phyloP scores from a whole-genome alignment of 2,329 filamentous ascomycete genomes.

The Capronia coronata region DNA sequence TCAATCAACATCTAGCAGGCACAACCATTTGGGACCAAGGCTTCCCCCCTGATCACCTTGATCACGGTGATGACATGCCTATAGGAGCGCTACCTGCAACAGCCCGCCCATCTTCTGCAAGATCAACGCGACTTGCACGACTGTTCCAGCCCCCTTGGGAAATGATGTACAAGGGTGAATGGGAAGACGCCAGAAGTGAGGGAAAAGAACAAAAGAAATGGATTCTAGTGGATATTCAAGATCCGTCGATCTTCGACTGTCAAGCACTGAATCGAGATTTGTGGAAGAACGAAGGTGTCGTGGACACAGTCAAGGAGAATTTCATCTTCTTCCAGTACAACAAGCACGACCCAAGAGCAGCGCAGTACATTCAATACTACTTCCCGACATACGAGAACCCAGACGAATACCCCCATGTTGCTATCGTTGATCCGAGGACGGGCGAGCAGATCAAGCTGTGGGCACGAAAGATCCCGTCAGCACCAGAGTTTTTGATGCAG shows the following conservation, averaged over 20 bases:
- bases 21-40: slow-evolving; percentile 50
- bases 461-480: slow-evolving; percentile 71
- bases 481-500: slow-evolving; percentile 80
- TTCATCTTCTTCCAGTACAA: slow-evolving; percentile 95
- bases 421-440: slow-evolving; percentile 89
- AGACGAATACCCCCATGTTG: slow-evolving; percentile 93
- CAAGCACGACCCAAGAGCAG: slow-evolving; percentile 71
- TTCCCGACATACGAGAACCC: slow-evolving; percentile 70
- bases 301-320: slow-evolving; percentile 76
- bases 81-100: slow-evolving; percentile 58
- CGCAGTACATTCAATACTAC: slow-evolving; percentile 85
- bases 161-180: slow-evolving; percentile 71
- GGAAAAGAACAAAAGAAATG: slow-evolving; percentile 88
- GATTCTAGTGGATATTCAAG: slow-evolving; percentile 93
- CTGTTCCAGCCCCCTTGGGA: slow-evolving; percentile 90
- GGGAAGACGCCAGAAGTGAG: slow-evolving; percentile 75
- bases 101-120: slow-evolving; percentile 60
- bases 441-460: slow-evolving; percentile 96
- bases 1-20: slow-evolving; percentile 56
- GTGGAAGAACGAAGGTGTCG: slow-evolving; percentile 80
- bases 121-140: slow-evolving; percentile 75
- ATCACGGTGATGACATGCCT: slow-evolving; percentile 44
- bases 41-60: too few species aligned
- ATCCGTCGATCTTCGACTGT: slow-evolving; percentile 87
- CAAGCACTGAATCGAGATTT: slow-evolving; percentile 90